Evolutionary conservation across 2,329 filamentous ascomycete species (phyloP).

Genomic region (Stemphylium vesicarium): DNA sequence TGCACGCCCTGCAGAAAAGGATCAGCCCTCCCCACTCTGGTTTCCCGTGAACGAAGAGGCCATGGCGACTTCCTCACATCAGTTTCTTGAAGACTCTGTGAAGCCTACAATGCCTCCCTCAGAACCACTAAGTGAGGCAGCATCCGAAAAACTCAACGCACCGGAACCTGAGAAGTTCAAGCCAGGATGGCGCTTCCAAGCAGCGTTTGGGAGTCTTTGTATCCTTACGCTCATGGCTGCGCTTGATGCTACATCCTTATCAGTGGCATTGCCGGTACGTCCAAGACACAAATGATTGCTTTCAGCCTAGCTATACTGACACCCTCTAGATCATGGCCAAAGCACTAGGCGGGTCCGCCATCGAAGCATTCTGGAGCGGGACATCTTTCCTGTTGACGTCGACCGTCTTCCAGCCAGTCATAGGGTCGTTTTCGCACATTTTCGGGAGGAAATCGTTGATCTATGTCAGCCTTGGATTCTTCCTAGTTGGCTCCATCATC

Average conservation of each 20-base stretch:
- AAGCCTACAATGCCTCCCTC: constrained; percentile 12
- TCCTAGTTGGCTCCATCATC: constrained; percentile 46
- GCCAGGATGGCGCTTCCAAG: constrained; percentile 39
- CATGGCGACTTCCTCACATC: constrained; percentile 19
- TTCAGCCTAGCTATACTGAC: constrained; percentile 6
- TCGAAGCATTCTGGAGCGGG: constrained; percentile 53
- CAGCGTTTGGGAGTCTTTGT: constrained; percentile 54
- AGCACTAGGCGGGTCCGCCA: constrained; percentile 44
- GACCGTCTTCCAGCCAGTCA: constrained; percentile 50
- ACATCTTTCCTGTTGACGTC: constrained; percentile 50
- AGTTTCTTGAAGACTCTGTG: constrained; percentile 16
- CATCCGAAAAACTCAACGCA: constrained; percentile 14
- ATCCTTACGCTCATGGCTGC: constrained; percentile 67
- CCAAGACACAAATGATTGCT: background rate
- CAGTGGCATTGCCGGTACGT: constrained; percentile 61
- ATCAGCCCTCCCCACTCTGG: background rate
- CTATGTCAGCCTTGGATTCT: constrained; percentile 44
- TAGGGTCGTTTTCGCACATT: constrained; percentile 50
- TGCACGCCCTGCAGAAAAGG: background rate
- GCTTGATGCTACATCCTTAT: constrained; percentile 69
- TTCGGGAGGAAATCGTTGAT: constrained; percentile 51
- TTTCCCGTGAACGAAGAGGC: background rate
- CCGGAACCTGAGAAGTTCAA: constrained; percentile 32
- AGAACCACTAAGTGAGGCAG: constrained; percentile 12
- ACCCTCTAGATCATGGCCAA: constrained; percentile 45